These are phyloP conservation scores for Scedosporium boydii DNA, from an alignment of 2,329 filamentous ascomycete genomes.

Conservation along the genomic window DNA sequence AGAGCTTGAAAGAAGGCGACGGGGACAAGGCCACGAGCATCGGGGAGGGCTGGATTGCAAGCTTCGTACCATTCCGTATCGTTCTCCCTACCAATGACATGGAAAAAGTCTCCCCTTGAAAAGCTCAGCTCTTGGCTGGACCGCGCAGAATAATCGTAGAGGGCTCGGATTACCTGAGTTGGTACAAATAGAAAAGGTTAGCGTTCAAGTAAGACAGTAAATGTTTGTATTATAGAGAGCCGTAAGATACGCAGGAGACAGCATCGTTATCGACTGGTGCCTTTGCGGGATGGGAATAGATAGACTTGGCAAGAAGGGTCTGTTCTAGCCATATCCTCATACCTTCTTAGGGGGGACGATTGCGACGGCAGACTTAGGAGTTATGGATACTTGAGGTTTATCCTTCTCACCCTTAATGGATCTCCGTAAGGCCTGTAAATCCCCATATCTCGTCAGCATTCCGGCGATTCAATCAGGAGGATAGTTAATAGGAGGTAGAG, in stretches of 20 bases:
- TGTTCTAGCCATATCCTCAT: slow-evolving; percentile 10
- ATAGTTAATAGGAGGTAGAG: background rate
- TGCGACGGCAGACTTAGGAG: slow-evolving; percentile 75
- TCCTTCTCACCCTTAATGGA: slow-evolving; percentile 88
- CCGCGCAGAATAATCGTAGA: slow-evolving; percentile 83
- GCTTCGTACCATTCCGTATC: slow-evolving; percentile 97
- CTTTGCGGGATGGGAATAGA: background rate
- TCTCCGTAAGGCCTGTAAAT: slow-evolving; percentile 64
- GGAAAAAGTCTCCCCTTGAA: slow-evolving; percentile 92
- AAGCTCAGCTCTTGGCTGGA: slow-evolving; percentile 77
- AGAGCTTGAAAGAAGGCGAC: slow-evolving; percentile 90
- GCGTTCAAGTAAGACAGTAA: background rate
- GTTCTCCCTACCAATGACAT: slow-evolving; percentile 93
- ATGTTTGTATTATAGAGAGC: background rate
- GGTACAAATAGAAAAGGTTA: background rate
- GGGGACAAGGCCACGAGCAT: slow-evolving; percentile 82
- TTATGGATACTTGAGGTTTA: slow-evolving; percentile 64
- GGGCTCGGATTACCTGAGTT: slow-evolving; percentile 81
- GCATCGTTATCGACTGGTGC: too few species aligned
- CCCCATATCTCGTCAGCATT: slow-evolving; percentile 33
- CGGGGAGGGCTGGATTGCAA: slow-evolving; percentile 83
- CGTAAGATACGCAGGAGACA: background rate
- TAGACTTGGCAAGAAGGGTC: background rate
- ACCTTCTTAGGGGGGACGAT: slow-evolving; percentile 94
- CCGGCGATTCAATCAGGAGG: background rate